Evolutionary conservation across 2,329 filamentous ascomycete genomes (phyloP).

Genomic region (Alternaria alternata): DNA sequence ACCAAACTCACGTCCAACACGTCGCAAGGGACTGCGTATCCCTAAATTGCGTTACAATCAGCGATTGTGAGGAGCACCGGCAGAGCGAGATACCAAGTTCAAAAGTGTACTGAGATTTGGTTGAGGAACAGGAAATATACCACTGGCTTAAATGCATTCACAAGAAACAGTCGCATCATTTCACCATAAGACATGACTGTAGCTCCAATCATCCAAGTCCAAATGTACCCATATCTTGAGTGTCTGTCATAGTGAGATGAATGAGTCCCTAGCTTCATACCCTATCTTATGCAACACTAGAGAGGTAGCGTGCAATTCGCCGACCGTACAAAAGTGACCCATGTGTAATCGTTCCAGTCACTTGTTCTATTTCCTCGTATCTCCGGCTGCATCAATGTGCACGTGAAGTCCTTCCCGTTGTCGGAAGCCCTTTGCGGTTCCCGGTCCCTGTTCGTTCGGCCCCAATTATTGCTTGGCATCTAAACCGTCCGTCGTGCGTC

Average conservation of each 20-base stretch:
- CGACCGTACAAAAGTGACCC: neutral
- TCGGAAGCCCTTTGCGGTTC: slow-evolving; percentile 9
- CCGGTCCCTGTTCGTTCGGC: slow-evolving; percentile 13
- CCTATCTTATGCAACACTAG: neutral
- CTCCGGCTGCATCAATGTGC: slow-evolving; percentile 1
- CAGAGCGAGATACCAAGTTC: slow-evolving; percentile 8
- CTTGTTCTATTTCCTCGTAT: neutral
- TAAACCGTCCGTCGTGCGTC: slow-evolving; percentile 12
- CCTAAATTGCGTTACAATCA: neutral
- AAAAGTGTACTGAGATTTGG: slow-evolving; percentile 12
- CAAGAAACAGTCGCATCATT: slow-evolving; percentile 8
- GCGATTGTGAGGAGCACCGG: slow-evolving; percentile 2
- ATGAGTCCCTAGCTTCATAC: neutral
- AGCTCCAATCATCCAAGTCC: neutral
- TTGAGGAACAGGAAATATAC: slow-evolving; percentile 15
- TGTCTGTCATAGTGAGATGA: neutral
- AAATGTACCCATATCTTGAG: neutral
- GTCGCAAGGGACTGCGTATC: neutral
- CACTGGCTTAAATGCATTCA: slow-evolving; percentile 15
- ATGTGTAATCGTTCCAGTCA: neutral
- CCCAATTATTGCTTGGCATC: slow-evolving; percentile 19
- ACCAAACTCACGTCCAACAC: slow-evolving; percentile 4
- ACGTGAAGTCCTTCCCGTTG: slow-evolving; percentile 23
- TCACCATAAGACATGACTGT: neutral
- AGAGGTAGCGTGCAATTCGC: neutral